These are phyloP conservation scores for Fusarium fujikuroi DNA, from an alignment of 2,329 filamentous ascomycete species.

Conservation along the genomic window DNA sequence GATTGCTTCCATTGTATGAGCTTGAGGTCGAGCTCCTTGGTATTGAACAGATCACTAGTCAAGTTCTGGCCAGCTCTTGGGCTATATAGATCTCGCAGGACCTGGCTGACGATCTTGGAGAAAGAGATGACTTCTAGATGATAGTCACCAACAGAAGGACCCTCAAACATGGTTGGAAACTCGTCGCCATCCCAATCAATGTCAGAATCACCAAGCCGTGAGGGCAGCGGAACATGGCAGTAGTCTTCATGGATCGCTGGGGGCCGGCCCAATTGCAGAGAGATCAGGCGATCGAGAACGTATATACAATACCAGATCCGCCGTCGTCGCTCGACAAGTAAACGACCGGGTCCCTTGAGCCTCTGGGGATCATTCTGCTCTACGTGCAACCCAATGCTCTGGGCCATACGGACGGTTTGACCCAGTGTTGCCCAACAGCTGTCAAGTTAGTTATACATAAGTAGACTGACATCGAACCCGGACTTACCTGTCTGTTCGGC, in stretches of 20 bases:
- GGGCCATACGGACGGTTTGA: not conserved
- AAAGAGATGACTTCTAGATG: not conserved
- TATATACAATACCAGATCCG: not conserved
- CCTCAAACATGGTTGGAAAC: not conserved
- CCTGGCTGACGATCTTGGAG: not conserved
- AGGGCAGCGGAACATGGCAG: not conserved
- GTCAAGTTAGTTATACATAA: not conserved
- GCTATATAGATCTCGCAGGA: not conserved
- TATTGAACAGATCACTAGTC: not conserved
- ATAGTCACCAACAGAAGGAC: not conserved
- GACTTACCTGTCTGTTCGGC: not conserved
- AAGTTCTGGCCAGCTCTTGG: not conserved
- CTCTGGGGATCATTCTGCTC: not conserved
- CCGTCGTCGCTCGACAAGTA: not conserved
- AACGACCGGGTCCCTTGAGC: accelerated
- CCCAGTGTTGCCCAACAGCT: not conserved
- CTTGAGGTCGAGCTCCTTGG: not conserved
- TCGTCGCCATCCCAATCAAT: not conserved
- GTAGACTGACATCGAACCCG: accelerated
- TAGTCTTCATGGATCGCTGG: not conserved
- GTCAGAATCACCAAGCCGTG: accelerated
- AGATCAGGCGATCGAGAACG: not conserved
- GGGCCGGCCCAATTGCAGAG: not conserved
- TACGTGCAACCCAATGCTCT: not conserved
- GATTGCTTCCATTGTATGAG: not conserved